Evolutionary conservation across 2,329 filamentous ascomycete species (phyloP), one percentile per base, ranked within the genome.

Genomic region (Penicillium thymicola): DNA sequence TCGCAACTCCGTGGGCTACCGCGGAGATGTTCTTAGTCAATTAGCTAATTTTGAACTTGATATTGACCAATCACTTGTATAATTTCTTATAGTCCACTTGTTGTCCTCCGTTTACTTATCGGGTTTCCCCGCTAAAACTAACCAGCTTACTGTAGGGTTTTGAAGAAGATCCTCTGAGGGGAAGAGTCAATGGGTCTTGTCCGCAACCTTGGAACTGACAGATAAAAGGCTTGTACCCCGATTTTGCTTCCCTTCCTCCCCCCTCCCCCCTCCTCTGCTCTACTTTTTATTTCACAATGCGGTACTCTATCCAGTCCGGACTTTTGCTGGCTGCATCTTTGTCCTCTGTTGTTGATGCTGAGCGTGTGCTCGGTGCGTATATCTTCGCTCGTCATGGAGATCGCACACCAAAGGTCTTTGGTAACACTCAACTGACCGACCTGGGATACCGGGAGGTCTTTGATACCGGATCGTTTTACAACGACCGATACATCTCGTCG

Each of bases 371-470:
- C 16, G 92, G 91, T 51, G 86, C 88, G 44, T 94, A 92, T 74
- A 86, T 96, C 75, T 96, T 95, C 79, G 86, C 90, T 65, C 89
- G 92, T 44, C 92, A 97, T 77, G 92, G 92, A 56, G 92, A 97
- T 74, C 86, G 92, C 54, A 93, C 91, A 0, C 78, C 90, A 61
- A 96, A 96, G 78, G 80, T 84, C 18, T 85, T 85, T 60, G 79
- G 85, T 44, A 88, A 89, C 13, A 85, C 89, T 28, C 82, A 82
- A 63, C 76, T 97, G 71, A 96, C 92, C 13, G 82, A 88, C 58
- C 82, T 96, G 50, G 92, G 92, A 32, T 91, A 92, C 70, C 77
- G 82, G 46, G 81, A 97, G 77, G 85, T 92, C 64, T 88, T 85
- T 74, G 79, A 81, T 45, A 87, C 88, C 0, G 92, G 90, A 59